Evolutionary conservation across 1,284 basidiomycete genomes (phyloP), one percentile per base, ranked within the genome.

Genomic region (Prillingera fragicola): DNA sequence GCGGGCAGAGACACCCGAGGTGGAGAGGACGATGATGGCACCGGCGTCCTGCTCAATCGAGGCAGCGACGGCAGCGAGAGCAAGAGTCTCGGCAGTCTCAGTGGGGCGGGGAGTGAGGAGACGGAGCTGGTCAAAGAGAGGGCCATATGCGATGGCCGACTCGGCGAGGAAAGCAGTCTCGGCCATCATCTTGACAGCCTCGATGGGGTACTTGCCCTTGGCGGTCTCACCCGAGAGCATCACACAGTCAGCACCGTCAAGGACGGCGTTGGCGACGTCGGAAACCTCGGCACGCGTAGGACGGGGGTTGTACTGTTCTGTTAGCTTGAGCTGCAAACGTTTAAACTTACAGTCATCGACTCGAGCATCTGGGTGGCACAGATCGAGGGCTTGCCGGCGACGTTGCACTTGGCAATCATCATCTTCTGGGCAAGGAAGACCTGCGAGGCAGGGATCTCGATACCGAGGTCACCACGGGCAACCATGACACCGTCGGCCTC

Each of bases 321-420:
- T 57, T 27, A 57, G 43, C 27, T 38, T 2, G 19, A 7, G 6
- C 24, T 15, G 3, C 29, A 7, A 15, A 17, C 7, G 29, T 6
- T 3, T 10, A 4, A 34, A 70, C 77, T 72, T 64, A 88, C 87
- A 50, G 91, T 94, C 90, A 94, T 95, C 10, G 89, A 92, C 84
- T 99, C 95, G 60, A 99, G 84, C 95, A 99, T 98, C 74, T 99
- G 95, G 15, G 95, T 99, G 17, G 95, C 95, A 60, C 95, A 95
- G 67, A 99, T 98, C 65, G 89, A 87, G 41, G 95, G 92, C 78
- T 99, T 96, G 63, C 91, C 91, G 43, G 81, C 83, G 60, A 91
- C 84, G 77, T 94, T 95, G 77, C 90, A 95, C 77, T 96, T 96
- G 54, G 91, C 82, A 61, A 96, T 97, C 90, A 97, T 97, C 92